Conservation (phyloP, 1,139 yeast genomes). For the Candida neerlandica region DNA sequence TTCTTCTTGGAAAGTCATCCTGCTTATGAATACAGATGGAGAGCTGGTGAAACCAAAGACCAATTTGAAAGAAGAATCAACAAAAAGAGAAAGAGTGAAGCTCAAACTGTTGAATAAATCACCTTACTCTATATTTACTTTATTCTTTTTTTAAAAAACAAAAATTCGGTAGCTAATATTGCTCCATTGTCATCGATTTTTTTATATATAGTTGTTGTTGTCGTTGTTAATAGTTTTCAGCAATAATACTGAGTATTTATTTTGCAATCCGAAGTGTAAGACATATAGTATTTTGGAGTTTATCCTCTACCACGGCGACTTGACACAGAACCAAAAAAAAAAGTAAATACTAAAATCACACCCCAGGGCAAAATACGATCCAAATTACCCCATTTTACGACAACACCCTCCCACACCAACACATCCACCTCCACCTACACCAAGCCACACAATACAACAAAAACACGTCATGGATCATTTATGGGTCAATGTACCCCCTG, state of each 20-base stretch:
- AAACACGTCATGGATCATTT: conserved; percentile 13
- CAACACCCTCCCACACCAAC: neutral
- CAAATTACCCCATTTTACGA: neutral
- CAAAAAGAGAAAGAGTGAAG: conserved; percentile 13
- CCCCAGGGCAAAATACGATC: neutral
- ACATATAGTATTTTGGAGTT: neutral
- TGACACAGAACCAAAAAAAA: too few relatives aligned
- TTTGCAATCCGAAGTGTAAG: too few relatives aligned
- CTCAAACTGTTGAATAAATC: conserved; percentile 6
- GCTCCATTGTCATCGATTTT: too few relatives aligned
- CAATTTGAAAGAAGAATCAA: conserved; percentile 31
- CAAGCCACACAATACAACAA: neutral
- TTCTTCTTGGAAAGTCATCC: conserved; percentile 33
- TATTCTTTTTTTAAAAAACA: neutral
- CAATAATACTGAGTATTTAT: too few relatives aligned
- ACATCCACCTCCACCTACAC: neutral
- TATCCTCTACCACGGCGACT: neutral
- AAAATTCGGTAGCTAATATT: neutral
- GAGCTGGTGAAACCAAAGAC: conserved; percentile 35
- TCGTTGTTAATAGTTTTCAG: too few relatives aligned
- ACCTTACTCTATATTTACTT: neutral
- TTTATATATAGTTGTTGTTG: too few relatives aligned
- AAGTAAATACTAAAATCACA: neutral
- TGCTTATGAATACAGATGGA: conserved; percentile 44
- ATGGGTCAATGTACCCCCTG: conserved; percentile 29